These are phyloP conservation scores for Dactylonectria estremocensis DNA, from an alignment of 2,329 filamentous ascomycete species.

Conservation along the genomic window DNA sequence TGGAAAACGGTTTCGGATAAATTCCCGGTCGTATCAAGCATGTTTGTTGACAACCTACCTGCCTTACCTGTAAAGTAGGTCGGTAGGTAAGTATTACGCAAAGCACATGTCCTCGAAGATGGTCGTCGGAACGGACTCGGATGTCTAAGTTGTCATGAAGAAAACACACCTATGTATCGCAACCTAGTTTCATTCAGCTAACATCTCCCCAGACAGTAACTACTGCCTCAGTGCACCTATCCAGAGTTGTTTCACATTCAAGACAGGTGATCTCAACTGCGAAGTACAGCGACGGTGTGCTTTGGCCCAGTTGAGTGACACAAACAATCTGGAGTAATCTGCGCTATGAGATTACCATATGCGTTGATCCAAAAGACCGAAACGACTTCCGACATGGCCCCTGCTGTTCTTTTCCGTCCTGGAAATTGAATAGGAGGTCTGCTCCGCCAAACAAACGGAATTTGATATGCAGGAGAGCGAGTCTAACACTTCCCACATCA, in stretches of 20 bases:
- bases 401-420: not conserved
- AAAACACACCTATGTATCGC: not conserved
- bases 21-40: constrained; percentile 9
- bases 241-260: no score
- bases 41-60: not conserved
- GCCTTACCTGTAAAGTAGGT: no score
- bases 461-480: constrained; percentile 8
- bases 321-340: not conserved
- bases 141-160: not conserved
- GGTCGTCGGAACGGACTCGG: not conserved
- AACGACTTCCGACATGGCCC: not conserved
- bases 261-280: no score
- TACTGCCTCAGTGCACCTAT: no score
- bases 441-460: constrained; percentile 2
- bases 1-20: constrained; percentile 11
- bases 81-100: not conserved
- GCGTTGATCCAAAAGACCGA: not conserved
- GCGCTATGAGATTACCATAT: constrained; percentile 3
- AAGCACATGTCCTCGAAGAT: not conserved
- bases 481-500: not conserved
- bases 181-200: not conserved
- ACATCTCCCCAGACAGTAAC: no score
- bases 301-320: constrained; percentile 2
- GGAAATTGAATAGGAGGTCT: constrained; percentile 15
- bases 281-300: not conserved